Percentiles rank a stretch among this genome's conserved stretches.
Evolutionary conservation across 2,329 filamentous ascomycete species (phyloP).

Genomic region (Rosellinia necatrix): DNA sequence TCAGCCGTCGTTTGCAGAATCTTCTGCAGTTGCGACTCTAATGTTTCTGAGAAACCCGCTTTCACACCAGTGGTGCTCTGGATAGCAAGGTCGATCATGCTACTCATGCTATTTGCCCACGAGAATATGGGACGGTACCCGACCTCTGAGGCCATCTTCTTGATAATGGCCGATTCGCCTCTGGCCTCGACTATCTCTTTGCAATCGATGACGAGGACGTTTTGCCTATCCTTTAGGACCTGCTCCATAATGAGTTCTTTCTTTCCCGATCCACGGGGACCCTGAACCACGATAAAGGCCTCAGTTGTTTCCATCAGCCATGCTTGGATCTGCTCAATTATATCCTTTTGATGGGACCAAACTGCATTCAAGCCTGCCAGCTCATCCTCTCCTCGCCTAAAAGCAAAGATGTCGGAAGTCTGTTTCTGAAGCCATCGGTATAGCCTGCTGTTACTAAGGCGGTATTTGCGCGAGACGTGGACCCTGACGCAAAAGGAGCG

Average conservation of each 20-base stretch:
- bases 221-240: constrained; percentile 73
- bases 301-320: constrained; percentile 89
- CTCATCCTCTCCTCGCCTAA: constrained; percentile 61
- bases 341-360: constrained; percentile 82
- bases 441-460: constrained; percentile 72
- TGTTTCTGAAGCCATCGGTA: constrained; percentile 83
- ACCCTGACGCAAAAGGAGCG: constrained; percentile 89
- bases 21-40: constrained; percentile 87
- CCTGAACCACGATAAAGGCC: constrained; percentile 93
- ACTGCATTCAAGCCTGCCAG: constrained; percentile 76
- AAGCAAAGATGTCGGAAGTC: constrained; percentile 67
- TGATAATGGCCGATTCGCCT: constrained; percentile 85
- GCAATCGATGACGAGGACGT: constrained; percentile 88
- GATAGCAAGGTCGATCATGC: constrained; percentile 87
- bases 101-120: constrained; percentile 94
- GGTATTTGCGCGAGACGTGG: constrained; percentile 79
- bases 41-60: constrained; percentile 88
- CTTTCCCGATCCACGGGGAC: constrained; percentile 89
- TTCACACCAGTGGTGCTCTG: constrained; percentile 95
- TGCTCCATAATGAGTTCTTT: constrained; percentile 85
- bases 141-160: constrained; percentile 77
- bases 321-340: constrained; percentile 79
- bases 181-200: constrained; percentile 90
- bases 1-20: constrained; percentile 83
- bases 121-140: constrained; percentile 94